Percentiles rank a stretch among this genome's conserved stretches.
These are phyloP conservation scores for Vigna reflexopilosa DNA, from an alignment of 306 rosid species.

Conservation along the genomic window DNA sequence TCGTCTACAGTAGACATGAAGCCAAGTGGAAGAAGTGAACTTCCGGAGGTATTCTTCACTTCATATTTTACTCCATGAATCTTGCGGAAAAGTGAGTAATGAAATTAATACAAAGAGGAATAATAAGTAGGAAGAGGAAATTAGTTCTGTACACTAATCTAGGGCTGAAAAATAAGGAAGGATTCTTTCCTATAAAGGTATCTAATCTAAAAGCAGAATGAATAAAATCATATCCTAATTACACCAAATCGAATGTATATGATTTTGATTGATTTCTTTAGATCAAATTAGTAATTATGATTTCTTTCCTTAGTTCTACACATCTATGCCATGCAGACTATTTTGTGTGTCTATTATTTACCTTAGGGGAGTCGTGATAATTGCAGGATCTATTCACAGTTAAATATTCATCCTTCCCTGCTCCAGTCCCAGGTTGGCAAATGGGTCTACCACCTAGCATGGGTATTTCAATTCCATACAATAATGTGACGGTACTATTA, in stretches of 20 bases:
- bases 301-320: neutral
- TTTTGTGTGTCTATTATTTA: slow-evolving; percentile 35
- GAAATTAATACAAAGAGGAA: neutral
- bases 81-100: neutral
- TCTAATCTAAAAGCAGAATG: too few relatives aligned
- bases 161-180: neutral
- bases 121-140: neutral
- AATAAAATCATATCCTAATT: too few relatives aligned
- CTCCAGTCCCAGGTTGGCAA: slow-evolving; percentile 80
- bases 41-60: slow-evolving; percentile 70
- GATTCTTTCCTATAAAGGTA: too few relatives aligned
- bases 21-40: slow-evolving; percentile 71
- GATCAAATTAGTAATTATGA: neutral
- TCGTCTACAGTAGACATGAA: slow-evolving; percentile 56
- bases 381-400: slow-evolving; percentile 79
- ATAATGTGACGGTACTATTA: slow-evolving; percentile 58
- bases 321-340: slow-evolving; percentile 16
- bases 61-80: slow-evolving; percentile 33
- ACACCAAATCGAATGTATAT: neutral
- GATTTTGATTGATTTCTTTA: neutral
- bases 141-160: neutral
- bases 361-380: slow-evolving; percentile 39
- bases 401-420: slow-evolving; percentile 60
- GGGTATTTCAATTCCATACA: slow-evolving; percentile 66
- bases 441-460: slow-evolving; percentile 65